Base-by-base conservation (phyloP, 2,329 filamentous ascomycete species). In the Aspergillus udagawae region DNA sequence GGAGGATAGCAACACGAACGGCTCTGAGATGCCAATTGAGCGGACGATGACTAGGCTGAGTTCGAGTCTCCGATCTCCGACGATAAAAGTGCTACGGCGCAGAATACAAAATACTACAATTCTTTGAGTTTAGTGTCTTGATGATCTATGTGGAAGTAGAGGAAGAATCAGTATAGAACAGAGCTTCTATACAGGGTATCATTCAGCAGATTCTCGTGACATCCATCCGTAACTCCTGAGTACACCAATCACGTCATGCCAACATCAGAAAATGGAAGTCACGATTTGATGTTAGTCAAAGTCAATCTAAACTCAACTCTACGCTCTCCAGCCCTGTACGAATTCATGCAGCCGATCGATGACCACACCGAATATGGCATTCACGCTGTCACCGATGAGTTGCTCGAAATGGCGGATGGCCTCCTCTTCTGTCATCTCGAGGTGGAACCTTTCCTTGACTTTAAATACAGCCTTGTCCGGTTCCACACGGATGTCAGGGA, bases 311-410 rank as follows among this genome's bases (percentile, higher is more conserved):
- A 49, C 38, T 23, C 8, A 25, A 21, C 29, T 20, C 63, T 53
- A 91, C n/a, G 88, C 87, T 72, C 90, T 84, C 79, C 93, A 93
- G 53, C 90, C 89, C 79, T 99, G 94, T 60, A 96, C 90, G 77
- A 96, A 86, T 66, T 93, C 92, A 77, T 99, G 94, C 65, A 97
- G 79, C 66, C 91, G 87, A 78, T 99, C 94, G 78, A 99, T 97
- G 42, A 97, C 89, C 3, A 96, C 91, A 0, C 92, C 92, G 65
- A 95, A 92, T 67, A 95, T 87, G 49, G 92, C 92, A 73, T 90
- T 92, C 61, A 94, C 82, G 61, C 91, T 93, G 71, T 96, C 92
- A 65, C 94, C 90, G 70, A 99, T 96, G 58, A 97, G 82, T 60
- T 89, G 85, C 66, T 95, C 92, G 72, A 97, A 89, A 71, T 93